Evolutionary conservation across 2,329 filamentous ascomycete genomes (phyloP).

Genomic region (Aspergillus sp.): DNA sequence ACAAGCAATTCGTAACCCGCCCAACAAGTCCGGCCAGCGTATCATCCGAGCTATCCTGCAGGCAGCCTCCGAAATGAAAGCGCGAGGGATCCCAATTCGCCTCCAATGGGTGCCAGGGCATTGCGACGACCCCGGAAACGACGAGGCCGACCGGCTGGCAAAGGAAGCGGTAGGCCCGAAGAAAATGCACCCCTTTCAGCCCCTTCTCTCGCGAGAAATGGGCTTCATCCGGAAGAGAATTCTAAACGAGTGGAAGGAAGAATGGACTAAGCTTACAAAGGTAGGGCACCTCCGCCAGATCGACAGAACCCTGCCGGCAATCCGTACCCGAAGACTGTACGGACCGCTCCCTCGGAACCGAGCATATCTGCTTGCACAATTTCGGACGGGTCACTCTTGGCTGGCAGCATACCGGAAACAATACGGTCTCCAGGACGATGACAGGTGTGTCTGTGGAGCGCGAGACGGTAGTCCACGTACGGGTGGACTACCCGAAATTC

Average conservation of each 20-base stretch:
- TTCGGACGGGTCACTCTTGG: conserved; percentile 26
- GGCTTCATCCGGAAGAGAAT: not conserved
- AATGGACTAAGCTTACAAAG: conserved; percentile 14
- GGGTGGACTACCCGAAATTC: conserved; percentile 22
- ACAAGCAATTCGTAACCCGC: no score
- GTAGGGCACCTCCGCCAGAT: conserved; percentile 13
- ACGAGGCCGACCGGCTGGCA: conserved; percentile 12
- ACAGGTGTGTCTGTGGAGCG: conserved; percentile 23
- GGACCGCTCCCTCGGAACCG: conserved; percentile 17
- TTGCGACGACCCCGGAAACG: conserved; percentile 6
- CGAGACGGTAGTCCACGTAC: conserved; percentile 23
- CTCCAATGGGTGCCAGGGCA: no score
- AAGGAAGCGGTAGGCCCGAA: conserved; percentile 2
- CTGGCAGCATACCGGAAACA: conserved; percentile 19
- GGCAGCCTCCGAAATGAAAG: no score
- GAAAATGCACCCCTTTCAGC: conserved; percentile 10
- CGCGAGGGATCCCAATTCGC: no score
- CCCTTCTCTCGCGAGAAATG: conserved; percentile 16
- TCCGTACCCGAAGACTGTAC: conserved; percentile 16
- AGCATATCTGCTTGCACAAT: conserved; percentile 23
- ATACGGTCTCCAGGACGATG: conserved; percentile 7
- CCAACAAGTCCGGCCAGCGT: no score
- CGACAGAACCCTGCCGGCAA: conserved; percentile 12
- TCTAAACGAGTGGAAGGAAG: conserved; percentile 11
- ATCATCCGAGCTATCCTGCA: no score